Evolutionary conservation across 2,329 filamentous ascomycete genomes (phyloP).

Genomic region (Pyricularia grisea): DNA sequence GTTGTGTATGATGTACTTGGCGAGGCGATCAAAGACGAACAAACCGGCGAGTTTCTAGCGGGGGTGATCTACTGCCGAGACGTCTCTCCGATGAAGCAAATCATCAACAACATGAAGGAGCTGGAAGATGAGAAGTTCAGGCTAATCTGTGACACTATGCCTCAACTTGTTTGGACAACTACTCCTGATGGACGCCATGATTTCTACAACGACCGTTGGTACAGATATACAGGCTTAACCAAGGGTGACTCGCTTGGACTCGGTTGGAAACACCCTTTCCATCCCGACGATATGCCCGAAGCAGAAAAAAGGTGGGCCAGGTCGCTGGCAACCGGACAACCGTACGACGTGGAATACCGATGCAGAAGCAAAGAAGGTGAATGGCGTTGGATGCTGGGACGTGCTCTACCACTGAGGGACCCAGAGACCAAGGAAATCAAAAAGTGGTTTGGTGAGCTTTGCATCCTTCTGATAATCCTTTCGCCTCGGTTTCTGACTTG

Average conservation of each 20-base stretch:
- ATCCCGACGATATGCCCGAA: conserved; percentile 58
- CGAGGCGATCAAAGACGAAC: conserved; percentile 57
- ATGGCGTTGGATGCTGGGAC: conserved; percentile 71
- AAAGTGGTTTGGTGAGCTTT: conserved; percentile 60
- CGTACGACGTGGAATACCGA: conserved; percentile 63
- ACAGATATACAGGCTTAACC: conserved; percentile 63
- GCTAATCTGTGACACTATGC: conserved; percentile 66
- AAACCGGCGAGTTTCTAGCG: conserved; percentile 62
- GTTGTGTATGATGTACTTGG: conserved; percentile 57
- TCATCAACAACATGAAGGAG: conserved; percentile 60
- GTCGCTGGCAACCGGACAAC: conserved; percentile 56
- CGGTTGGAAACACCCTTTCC: conserved; percentile 56
- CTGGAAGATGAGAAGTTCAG: conserved; percentile 67
- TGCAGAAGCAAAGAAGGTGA: conserved; percentile 56
- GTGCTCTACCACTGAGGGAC: conserved; percentile 59
- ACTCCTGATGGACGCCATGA: conserved; percentile 56
- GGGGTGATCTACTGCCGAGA: conserved; percentile 65
- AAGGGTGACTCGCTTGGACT: conserved; percentile 52
- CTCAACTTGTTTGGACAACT: conserved; percentile 66
- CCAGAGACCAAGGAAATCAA: conserved; percentile 57
- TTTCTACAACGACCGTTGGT: conserved; percentile 72
- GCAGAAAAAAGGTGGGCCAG: conserved; percentile 49
- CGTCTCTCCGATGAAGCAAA: conserved; percentile 58
- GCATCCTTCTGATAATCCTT: not conserved
- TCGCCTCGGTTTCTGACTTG: not conserved